These are phyloP conservation scores for Saccharomycopsis hybrid DNA, from an alignment of 1,139 yeast genomes.

Conservation along the genomic window DNA sequence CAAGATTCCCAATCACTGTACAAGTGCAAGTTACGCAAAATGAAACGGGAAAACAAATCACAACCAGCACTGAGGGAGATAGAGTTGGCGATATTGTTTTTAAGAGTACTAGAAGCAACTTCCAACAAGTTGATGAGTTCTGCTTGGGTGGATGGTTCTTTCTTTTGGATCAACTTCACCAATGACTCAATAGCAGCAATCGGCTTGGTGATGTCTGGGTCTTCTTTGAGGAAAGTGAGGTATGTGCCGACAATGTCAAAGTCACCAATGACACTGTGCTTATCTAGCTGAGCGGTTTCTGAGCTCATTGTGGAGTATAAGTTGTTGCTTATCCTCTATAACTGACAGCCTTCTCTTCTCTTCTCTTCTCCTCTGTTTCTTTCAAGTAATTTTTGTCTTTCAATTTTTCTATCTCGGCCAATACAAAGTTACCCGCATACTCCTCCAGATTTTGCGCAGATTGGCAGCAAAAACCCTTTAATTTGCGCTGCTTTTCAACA, in stretches of 20 bases:
- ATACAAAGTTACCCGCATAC: no score
- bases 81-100: slow-evolving; percentile 78
- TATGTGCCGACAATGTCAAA: slow-evolving; percentile 82
- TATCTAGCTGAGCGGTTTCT: not conserved
- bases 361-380: no score
- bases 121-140: slow-evolving; percentile 81
- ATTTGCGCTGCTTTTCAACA: no score
- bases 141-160: slow-evolving; percentile 88
- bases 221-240: slow-evolving; percentile 72
- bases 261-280: not conserved
- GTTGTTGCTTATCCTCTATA: no score
- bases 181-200: slow-evolving; percentile 96
- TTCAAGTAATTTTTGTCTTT: no score
- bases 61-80: slow-evolving; percentile 95
- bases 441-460: no score
- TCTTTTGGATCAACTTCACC: slow-evolving; percentile 71
- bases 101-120: slow-evolving; percentile 67
- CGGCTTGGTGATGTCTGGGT: slow-evolving; percentile 96
- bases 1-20: slow-evolving; percentile 98
- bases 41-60: slow-evolving; percentile 92
- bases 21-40: slow-evolving; percentile 78
- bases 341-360: no score
- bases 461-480: no score
- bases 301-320: not conserved
- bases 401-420: no score